Conservation (phyloP, 176 grass and related monocot species). For the Oryza officinalis region DNA sequence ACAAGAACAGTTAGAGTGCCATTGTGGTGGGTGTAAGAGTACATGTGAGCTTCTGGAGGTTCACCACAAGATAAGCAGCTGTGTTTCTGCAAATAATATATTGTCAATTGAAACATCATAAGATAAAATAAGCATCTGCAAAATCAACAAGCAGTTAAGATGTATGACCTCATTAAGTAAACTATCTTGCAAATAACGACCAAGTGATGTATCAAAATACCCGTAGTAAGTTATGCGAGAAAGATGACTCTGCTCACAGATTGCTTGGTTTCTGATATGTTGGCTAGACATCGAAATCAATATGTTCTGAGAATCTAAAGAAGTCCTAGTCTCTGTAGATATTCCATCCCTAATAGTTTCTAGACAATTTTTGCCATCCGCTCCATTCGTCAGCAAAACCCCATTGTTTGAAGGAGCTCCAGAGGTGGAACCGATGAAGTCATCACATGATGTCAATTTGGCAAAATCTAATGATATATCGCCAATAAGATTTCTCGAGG, state of each 20-base stretch:
- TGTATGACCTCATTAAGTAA: slow-evolving; percentile 77
- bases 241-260: slow-evolving; percentile 85
- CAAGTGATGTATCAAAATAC: slow-evolving; percentile 77
- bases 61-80: slow-evolving; percentile 72
- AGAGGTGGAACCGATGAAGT: slow-evolving; percentile 21
- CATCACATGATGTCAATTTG: slow-evolving; percentile 37
- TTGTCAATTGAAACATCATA: slow-evolving; percentile 15
- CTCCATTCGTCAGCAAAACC: slow-evolving; percentile 25
- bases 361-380: not conserved
- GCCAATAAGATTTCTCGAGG: not conserved
- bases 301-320: slow-evolving; percentile 64
- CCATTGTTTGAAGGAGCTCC: slow-evolving; percentile 6
- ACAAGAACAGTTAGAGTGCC: slow-evolving; percentile 81
- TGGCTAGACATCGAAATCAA: slow-evolving; percentile 77
- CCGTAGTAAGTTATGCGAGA: slow-evolving; percentile 96
- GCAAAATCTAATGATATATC: slow-evolving; percentile 28
- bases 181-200: slow-evolving; percentile 71
- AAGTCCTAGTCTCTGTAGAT: slow-evolving; percentile 30
- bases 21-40: slow-evolving; percentile 83
- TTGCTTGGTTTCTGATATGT: slow-evolving; percentile 67
- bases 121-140: slow-evolving; percentile 25
- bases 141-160: slow-evolving; percentile 43
- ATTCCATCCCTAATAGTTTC: slow-evolving; percentile 31
- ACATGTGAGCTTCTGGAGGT: slow-evolving; percentile 71
- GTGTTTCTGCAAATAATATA: slow-evolving; percentile 66